Evolutionary conservation across 1,284 basidiomycete species (phyloP), one percentile per base, ranked within the genome.

Genomic region (Leccinum variabile): DNA sequence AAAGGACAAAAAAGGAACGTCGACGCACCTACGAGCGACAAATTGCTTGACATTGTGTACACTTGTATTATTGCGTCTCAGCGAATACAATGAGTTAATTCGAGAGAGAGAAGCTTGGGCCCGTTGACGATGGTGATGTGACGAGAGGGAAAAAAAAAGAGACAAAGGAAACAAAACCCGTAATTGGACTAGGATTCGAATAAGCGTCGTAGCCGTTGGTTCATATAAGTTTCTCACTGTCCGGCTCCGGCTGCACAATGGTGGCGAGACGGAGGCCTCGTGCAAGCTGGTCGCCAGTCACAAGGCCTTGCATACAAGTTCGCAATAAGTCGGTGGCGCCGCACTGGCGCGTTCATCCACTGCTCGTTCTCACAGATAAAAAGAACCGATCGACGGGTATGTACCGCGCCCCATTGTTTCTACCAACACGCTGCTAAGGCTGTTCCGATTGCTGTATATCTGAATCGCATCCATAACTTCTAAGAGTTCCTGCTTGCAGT

Each of bases 1-100:
- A 16, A 33, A 35, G 6, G 9, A 44, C 16, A n/a, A 44, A n/a
- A n/a, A 44, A 1, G 44, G 3, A 22, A 13, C 44, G 6, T 10
- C 22, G 37, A 54, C 68, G 60, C 49, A 72, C 68, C 62, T 18
- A 33, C 18, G 56, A 69, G 67, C 35, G 69, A 70, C n/a, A 71
- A 28, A 11, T 39, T 33, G 18, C 61, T 28, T 10, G 65, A 55
- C 59, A 65, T 70, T 13, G n/a, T 32, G 30, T 55, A 11, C 37
- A 11, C n/a, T 25, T 8, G 32, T 50, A 8, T 25, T 18, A 28
- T 35, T 14, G 49, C 2, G 41, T 11, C 41, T 44, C 35, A 14
- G 35, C 14, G 37, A 39, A 9, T 7, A 46, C 44, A 22, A 46
- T 1, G 44, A 46, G 44, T 16, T 11, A 25, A 13, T 50, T 50